Base-by-base conservation (phyloP, 2,329 filamentous ascomycete genomes). In the Mycosphaerella arachidis region DNA sequence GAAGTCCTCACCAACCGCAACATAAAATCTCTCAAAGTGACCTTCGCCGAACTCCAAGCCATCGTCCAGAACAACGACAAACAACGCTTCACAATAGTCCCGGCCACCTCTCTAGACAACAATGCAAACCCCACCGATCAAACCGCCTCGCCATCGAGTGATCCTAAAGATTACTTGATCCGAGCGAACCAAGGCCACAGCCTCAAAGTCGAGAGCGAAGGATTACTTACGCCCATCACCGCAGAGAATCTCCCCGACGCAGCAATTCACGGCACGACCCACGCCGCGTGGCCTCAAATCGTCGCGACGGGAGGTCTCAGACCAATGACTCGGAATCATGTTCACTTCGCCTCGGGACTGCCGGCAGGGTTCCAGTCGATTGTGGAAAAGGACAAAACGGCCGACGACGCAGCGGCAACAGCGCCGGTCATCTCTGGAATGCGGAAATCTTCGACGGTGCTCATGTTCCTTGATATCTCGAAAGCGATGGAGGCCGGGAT, bases 151-250 rank as follows among this genome's bases (percentile, higher is more conserved):
- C 59, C 64, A 13, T 67, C 66, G 10, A 62, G 74, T 8, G 79
- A 88, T 53, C 82, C 90, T 0, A 74, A 81, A 0, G 81, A 89
- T 73, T 97, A 87, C 79, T 81, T 95, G 33, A 97, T 99, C 76
- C 91, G 94, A 70, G 94, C 94, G 30, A 96, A 95, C 71, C 94
- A 97, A 78, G 94, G 94, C 57, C 94, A 97, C 79, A 91, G 86
- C 68, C 90, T 99, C 71, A 85, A 86, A 70, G 77, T 87, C 37
- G 87, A 90, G 30, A 85, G 85, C n/a, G 84, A 87, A 51, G 83
- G 83, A 0, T 82, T 95, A 1, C 83, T 96, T 3, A 82, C 80
- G 20, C 86, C 87, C 6, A 79, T 97, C 59, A 86, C 85, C 1
- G 59, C 60, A 1, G 65, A 68, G 1, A 70, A 71, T 33, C n/a